Evolutionary conservation across 1,284 basidiomycete genomes (phyloP).

Genomic region (Irpex sp.): DNA sequence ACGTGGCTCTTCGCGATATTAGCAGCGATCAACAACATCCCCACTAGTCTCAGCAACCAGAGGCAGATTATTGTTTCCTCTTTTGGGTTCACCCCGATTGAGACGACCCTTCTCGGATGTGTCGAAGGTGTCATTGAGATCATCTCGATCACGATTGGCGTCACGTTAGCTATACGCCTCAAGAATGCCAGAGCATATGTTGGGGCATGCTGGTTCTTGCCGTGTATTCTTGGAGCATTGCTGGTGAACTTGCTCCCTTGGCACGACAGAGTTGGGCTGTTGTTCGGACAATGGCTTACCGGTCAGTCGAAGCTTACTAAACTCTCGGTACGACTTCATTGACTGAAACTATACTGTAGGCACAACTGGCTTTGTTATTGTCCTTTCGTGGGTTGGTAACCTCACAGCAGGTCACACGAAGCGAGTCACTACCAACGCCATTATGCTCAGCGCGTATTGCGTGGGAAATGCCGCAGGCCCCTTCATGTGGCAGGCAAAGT

Average conservation of each 20-base stretch:
- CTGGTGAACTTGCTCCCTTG: conserved; percentile 63
- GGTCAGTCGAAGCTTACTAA: conserved; percentile 36
- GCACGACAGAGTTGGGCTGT: conserved; percentile 55
- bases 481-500: conserved; percentile 69
- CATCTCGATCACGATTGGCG: conserved; percentile 56
- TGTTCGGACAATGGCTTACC: conserved; percentile 59
- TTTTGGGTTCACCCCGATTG: conserved; percentile 60
- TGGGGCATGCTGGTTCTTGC: conserved; percentile 55
- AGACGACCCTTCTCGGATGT: conserved; percentile 69
- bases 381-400: conserved; percentile 63
- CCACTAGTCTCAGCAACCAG: conserved; percentile 74
- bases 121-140: conserved; percentile 69
- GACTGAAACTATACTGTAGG: conserved; percentile 21
- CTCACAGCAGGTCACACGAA: conserved; percentile 77
- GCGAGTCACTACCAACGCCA: conserved; percentile 61
- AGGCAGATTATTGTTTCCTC: conserved; percentile 61
- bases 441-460: conserved; percentile 70
- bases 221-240: conserved; percentile 55
- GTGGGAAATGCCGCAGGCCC: conserved; percentile 68
- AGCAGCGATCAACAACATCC: conserved; percentile 57
- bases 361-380: conserved; percentile 66
- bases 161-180: conserved; percentile 52
- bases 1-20: conserved; percentile 69
- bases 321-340: not conserved
- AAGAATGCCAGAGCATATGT: conserved; percentile 58